Percentiles rank a stretch among this genome's conserved stretches.
phyloP scores from a whole-genome alignment of 257 asterid species.

The Ajuga chamaepitys region DNA sequence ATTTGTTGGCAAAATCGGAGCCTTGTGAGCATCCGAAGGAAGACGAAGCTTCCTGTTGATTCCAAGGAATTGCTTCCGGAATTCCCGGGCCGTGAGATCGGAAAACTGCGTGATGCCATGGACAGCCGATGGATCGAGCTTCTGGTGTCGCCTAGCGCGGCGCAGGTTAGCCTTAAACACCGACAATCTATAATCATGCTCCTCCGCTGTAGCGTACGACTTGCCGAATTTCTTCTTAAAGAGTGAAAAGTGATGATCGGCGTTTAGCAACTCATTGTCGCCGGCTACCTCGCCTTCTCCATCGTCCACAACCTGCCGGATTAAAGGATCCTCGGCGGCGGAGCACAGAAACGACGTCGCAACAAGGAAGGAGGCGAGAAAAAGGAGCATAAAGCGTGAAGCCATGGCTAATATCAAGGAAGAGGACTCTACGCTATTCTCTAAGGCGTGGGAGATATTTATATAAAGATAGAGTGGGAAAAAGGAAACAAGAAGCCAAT shows the following conservation, averaged over 20 bases:
- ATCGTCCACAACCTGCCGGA: constrained; percentile 70
- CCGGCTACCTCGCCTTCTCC: constrained; percentile 17
- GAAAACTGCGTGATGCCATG: constrained; percentile 91
- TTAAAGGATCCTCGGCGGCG: constrained; percentile 32
- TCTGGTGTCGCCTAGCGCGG: constrained; percentile 71
- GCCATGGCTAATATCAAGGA: constrained; percentile 24
- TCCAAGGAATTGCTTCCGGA: constrained; percentile 55
- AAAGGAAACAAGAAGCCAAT: background rate
- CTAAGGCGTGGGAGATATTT: constrained; percentile 8
- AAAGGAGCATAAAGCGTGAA: constrained; percentile 23
- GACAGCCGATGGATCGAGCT: constrained; percentile 73
- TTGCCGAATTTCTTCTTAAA: constrained; percentile 62
- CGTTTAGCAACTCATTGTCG: constrained; percentile 33
- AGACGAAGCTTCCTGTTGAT: constrained; percentile 50
- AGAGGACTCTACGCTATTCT: background rate
- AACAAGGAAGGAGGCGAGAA: constrained; percentile 20
- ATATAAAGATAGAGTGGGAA: constrained; percentile 5
- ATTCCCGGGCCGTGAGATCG: constrained; percentile 73
- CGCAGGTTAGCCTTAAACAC: constrained; percentile 77
- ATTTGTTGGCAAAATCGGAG: constrained; percentile 73
- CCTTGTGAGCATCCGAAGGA: constrained; percentile 65
- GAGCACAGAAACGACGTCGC: constrained; percentile 27
- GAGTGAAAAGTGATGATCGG: constrained; percentile 55
- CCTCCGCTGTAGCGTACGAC: constrained; percentile 51
- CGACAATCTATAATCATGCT: constrained; percentile 58